Conservation (phyloP, 2,329 filamentous ascomycete species). For the Coniochaeta sp. region DNA sequence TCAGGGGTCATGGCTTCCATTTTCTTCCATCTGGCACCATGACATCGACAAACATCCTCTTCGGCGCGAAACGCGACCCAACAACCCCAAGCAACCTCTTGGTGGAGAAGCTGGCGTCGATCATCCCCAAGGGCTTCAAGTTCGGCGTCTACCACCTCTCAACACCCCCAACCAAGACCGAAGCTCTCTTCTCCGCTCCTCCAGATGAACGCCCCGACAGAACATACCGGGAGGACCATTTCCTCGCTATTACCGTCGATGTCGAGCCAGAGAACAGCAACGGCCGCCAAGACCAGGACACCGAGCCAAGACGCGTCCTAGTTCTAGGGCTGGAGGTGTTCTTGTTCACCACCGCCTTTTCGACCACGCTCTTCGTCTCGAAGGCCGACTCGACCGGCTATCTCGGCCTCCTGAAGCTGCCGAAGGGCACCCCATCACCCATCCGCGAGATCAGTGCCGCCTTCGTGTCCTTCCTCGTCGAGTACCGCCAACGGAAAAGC, state of each 20-base stretch:
- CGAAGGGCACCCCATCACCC: constrained; percentile 60
- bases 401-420: constrained; percentile 58
- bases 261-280: constrained; percentile 5
- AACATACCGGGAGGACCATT: constrained; percentile 86
- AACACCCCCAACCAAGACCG: constrained; percentile 68
- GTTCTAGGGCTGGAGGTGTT: constrained; percentile 81
- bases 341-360: constrained; percentile 72
- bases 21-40: neutral
- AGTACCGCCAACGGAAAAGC: constrained; percentile 54
- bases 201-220: constrained; percentile 64
- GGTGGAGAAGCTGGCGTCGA: constrained; percentile 33
- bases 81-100: constrained; percentile 15
- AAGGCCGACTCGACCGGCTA: constrained; percentile 97
- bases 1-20: neutral
- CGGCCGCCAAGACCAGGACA: constrained; percentile 15
- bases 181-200: constrained; percentile 72
- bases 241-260: constrained; percentile 46
- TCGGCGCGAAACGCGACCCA: constrained; percentile 1
- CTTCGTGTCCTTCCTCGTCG: constrained; percentile 71
- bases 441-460: constrained; percentile 66
- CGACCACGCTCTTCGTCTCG: constrained; percentile 87
- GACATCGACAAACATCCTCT: neutral
- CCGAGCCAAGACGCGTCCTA: constrained; percentile 46
- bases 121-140: constrained; percentile 44
- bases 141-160: constrained; percentile 82